Base-by-base conservation (phyloP, 345 rosid species). In the Odontarrhena argentea region DNA sequence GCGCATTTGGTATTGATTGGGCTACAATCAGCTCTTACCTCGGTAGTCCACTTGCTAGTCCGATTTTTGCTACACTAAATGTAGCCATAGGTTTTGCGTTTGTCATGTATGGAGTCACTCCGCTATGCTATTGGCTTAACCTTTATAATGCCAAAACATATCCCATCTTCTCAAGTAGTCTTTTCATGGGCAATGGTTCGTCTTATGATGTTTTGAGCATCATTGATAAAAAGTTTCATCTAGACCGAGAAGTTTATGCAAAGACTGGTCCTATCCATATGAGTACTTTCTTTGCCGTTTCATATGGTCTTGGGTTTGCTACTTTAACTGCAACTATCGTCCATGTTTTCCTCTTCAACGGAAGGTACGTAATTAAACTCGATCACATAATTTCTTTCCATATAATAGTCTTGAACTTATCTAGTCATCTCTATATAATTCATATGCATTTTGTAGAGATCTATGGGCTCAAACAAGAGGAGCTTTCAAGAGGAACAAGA, bases 251-350 rank as follows among this genome's bases (percentile, higher is more conserved):
- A 7, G 76, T 60, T 4, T 89, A 85, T 62, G 79, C 81, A 1
- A 68, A 66, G 70, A 74, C 58, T 13, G 96, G 94, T 24, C 76
- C 77, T 12, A 50, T 85, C 2, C 70, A 85, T 65, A 79, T 89
- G 63, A 85, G 96, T 69, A 81, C 91, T 13, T 81, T 89, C 78
- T 89, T 89, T 58, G 89, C 94, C 2, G 46, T 87, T 77, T 80
- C 89, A 37, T 89, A 89, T 64, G 96, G 96, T 15, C 67, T 89
- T 50, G 94, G 94, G 34, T 89, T 89, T 75, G 94, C 96, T 7
- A 81, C 91, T 8, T 78, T 89, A 22, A 71, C 94, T 0, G 91
- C 96, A 15, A 84, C 85, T 0, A 10, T 85, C 11, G 80, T 84
- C 56, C 94, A 89, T 52, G 87, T 89, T 38, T 43, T 84, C 4